Conservation (phyloP, 805 yeast genomes). For the Nadsonia fulvescens region DNA sequence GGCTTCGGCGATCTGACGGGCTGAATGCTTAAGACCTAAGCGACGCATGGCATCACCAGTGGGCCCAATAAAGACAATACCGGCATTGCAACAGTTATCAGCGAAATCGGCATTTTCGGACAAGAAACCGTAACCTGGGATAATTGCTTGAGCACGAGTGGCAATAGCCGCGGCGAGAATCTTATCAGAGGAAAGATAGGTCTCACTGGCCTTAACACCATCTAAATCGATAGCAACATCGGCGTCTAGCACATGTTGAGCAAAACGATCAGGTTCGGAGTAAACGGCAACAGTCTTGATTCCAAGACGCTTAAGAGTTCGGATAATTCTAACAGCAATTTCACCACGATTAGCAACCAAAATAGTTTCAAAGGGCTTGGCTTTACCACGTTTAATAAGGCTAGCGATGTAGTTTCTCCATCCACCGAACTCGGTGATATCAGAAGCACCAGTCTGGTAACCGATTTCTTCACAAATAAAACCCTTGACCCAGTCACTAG, state of each 20-base stretch:
- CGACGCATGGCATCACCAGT: conserved; percentile 82
- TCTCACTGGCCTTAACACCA: conserved; percentile 78
- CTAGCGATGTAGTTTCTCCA: conserved; percentile 46
- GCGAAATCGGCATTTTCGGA: conserved; percentile 95
- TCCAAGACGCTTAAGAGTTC: conserved; percentile 63
- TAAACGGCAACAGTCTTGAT: conserved; percentile 75
- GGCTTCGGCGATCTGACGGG: conserved; percentile 75
- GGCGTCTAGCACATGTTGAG: conserved; percentile 71
- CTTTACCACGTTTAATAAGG: conserved; percentile 17
- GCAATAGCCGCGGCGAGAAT: conserved; percentile 71
- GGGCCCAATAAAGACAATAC: conserved; percentile 91
- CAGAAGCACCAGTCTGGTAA: conserved; percentile 55
- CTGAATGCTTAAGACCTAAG: conserved; percentile 89
- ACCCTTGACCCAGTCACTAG: conserved; percentile 77
- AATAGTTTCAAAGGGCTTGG: conserved; percentile 63
- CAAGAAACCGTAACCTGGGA: conserved; percentile 94
- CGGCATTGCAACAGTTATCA: conserved; percentile 66
- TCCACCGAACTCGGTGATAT: conserved; percentile 77
- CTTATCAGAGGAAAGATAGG: conserved; percentile 74
- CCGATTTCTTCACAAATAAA: conserved; percentile 90
- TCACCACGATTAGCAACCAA: conserved; percentile 95
- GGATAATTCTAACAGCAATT: conserved; percentile 87
- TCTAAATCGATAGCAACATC: conserved; percentile 66
- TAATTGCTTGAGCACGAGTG: conserved; percentile 81
- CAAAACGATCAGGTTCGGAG: conserved; percentile 77